These are phyloP conservation scores for Exophiala lecanii-corni DNA, from an alignment of 2,329 filamentous ascomycete species.

Conservation along the genomic window DNA sequence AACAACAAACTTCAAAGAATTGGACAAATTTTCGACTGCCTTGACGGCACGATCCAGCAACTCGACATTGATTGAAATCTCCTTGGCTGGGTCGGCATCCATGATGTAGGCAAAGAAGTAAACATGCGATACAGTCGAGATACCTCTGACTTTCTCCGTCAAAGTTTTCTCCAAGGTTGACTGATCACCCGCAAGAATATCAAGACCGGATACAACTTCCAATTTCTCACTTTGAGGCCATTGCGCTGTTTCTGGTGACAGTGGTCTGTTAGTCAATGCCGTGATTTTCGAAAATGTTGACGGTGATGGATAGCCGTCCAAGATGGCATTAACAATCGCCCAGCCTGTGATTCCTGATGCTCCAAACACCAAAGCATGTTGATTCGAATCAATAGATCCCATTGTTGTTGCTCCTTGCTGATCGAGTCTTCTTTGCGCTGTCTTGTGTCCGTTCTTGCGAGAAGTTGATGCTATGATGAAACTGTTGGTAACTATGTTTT, in stretches of 20 bases:
- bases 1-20: constrained; percentile 30
- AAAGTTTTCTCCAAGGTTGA: constrained; percentile 20
- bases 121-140: constrained; percentile 37
- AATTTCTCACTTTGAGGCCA: constrained; percentile 35
- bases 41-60: constrained; percentile 37
- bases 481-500: too few species aligned
- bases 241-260: constrained; percentile 31
- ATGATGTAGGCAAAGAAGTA: constrained; percentile 30
- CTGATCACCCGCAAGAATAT: constrained; percentile 27
- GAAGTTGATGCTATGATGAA: too few species aligned
- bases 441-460: too few species aligned
- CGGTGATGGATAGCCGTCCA: constrained; percentile 33
- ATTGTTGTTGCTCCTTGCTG: too few species aligned
- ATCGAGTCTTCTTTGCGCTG: too few species aligned
- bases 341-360: constrained; percentile 41
- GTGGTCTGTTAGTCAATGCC: constrained; percentile 38
- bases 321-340: constrained; percentile 40
- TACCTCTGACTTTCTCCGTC: constrained; percentile 29
- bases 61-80: constrained; percentile 30
- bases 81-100: constrained; percentile 15
- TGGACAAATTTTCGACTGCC: constrained; percentile 29
- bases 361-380: constrained; percentile 38
- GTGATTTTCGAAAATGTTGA: constrained; percentile 36
- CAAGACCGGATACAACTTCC: constrained; percentile 37
- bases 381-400: neutral